phyloP scores from a whole-genome alignment of 192 early-diverging fungal genomes.

The Coemansia sp. region DNA sequence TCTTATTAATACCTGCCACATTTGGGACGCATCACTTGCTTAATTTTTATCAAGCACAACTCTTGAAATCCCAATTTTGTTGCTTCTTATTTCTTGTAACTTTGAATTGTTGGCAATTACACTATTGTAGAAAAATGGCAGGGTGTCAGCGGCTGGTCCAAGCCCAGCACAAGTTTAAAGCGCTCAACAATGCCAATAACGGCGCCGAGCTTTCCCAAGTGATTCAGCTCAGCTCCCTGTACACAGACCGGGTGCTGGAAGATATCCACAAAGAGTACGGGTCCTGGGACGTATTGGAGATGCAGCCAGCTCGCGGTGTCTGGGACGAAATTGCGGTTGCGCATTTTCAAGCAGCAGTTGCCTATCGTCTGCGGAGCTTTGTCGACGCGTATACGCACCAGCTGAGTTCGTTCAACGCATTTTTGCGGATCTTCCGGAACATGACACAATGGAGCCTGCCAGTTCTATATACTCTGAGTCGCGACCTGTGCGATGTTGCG shows the following conservation, averaged over 20 bases:
- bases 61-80: background rate
- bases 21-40: background rate
- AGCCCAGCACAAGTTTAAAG: slow-evolving; percentile 32
- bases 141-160: slow-evolving; percentile 13
- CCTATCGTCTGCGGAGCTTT: slow-evolving; percentile 17
- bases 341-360: slow-evolving; percentile 33
- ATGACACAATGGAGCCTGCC: slow-evolving; percentile 37
- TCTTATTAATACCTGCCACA: too few species aligned
- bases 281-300: slow-evolving; percentile 19
- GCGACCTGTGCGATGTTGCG: slow-evolving; percentile 31
- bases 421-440: slow-evolving; percentile 34
- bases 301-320: background rate
- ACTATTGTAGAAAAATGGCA: slow-evolving; percentile 14
- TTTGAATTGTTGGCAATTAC: background rate
- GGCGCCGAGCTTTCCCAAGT: slow-evolving; percentile 27
- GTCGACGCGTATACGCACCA: slow-evolving; percentile 31
- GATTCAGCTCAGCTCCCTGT: slow-evolving; percentile 19
- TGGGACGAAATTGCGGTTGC: slow-evolving; percentile 26
- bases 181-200: slow-evolving; percentile 15
- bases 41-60: background rate
- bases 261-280: slow-evolving; percentile 26
- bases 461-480: slow-evolving; percentile 27
- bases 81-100: background rate
- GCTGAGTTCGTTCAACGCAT: slow-evolving; percentile 31
- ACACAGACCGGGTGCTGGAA: slow-evolving; percentile 24